phyloP scores from a whole-genome alignment of 2,329 filamentous ascomycete genomes.

The Arthrinium puccinioides region DNA sequence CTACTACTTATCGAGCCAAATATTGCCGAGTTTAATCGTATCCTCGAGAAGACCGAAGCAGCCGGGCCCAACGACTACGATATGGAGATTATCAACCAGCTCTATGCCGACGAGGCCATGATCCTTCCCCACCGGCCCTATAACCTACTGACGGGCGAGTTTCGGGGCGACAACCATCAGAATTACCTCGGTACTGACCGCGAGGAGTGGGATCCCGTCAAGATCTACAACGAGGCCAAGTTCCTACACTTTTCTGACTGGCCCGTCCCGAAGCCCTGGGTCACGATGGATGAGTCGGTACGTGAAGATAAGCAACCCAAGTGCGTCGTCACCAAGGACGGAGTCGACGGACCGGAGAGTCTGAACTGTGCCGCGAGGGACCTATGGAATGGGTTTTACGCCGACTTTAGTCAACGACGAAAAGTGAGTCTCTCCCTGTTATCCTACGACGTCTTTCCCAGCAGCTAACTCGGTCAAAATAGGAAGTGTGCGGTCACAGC shows the following conservation, averaged over 20 bases:
- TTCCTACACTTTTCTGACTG: constrained; percentile 66
- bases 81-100: constrained; percentile 61
- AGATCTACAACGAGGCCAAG: constrained; percentile 51
- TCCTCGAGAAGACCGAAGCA: constrained; percentile 25
- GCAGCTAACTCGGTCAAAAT: too few species aligned
- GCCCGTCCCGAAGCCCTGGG: constrained; percentile 58
- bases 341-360: too few species aligned
- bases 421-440: constrained; percentile 12
- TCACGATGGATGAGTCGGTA: constrained; percentile 15
- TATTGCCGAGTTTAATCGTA: constrained; percentile 34
- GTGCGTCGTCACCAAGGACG: constrained; percentile 18
- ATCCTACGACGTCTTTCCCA: too few species aligned
- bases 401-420: constrained; percentile 23
- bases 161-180: constrained; percentile 42
- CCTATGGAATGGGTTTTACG: constrained; percentile 26
- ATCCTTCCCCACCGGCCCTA: constrained; percentile 59
- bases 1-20: constrained; percentile 57
- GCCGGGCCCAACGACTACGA: constrained; percentile 41
- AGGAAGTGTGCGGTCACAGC: too few species aligned
- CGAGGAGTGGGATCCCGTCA: constrained; percentile 51
- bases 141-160: constrained; percentile 55
- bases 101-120: constrained; percentile 50
- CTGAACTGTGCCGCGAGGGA: constrained; percentile 22
- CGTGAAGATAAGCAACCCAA: constrained; percentile 22
- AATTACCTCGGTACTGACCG: constrained; percentile 29